Conservation (phyloP, 257 asterid genomes). For the Lithospermum erythrorhizon region DNA sequence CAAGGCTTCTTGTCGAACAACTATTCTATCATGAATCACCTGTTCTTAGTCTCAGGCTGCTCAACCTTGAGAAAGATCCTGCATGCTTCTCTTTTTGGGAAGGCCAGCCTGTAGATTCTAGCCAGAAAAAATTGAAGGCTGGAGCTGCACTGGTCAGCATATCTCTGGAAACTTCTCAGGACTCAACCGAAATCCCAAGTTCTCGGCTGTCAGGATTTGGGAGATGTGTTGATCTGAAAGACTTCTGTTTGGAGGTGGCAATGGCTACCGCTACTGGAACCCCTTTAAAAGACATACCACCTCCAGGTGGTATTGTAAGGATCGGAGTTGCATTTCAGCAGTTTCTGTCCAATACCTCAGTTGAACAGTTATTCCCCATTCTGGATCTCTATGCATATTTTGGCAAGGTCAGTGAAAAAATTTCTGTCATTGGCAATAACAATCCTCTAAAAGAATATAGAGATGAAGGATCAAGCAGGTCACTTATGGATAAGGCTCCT, state of each 20-base stretch:
- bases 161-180: constrained; percentile 53
- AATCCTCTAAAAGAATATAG: constrained; percentile 27
- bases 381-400: constrained; percentile 71
- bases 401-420: constrained; percentile 68
- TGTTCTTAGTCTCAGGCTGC: constrained; percentile 42
- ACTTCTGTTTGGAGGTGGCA: constrained; percentile 62
- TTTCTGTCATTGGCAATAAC: constrained; percentile 49
- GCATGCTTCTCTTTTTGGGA: constrained; percentile 97
- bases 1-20: constrained; percentile 76
- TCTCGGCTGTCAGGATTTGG: constrained; percentile 42
- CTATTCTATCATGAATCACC: constrained; percentile 73
- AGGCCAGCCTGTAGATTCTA: constrained; percentile 88
- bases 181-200: constrained; percentile 21
- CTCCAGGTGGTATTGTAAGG: constrained; percentile 91
- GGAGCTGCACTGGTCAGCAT: constrained; percentile 67
- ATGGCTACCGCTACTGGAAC: constrained; percentile 96
- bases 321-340: constrained; percentile 82
- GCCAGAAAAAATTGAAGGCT: constrained; percentile 73
- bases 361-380: constrained; percentile 83
- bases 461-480: constrained; percentile 41
- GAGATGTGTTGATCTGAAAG: constrained; percentile 85
- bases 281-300: constrained; percentile 74
- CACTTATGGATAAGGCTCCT: constrained; percentile 54
- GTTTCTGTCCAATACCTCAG: constrained; percentile 73
- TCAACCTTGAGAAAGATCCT: constrained; percentile 83